Evolutionary conservation across 2,329 filamentous ascomycete species (phyloP).

Genomic region (Epicoccum sorghinum): DNA sequence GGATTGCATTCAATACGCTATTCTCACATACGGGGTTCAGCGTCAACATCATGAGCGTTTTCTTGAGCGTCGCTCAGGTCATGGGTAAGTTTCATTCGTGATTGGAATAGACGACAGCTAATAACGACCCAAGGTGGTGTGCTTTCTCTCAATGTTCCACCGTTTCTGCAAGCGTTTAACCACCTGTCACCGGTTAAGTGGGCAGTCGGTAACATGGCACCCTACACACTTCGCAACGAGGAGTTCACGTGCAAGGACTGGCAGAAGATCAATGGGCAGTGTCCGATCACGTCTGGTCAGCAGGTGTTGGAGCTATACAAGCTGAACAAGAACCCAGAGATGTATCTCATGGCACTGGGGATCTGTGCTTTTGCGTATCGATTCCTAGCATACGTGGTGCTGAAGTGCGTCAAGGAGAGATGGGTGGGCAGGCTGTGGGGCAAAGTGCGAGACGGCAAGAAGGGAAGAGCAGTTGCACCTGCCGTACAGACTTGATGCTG

Average conservation of each 20-base stretch:
- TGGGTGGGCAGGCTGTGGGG: slow-evolving; percentile 52
- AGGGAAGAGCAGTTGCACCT: neutral
- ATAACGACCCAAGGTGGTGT: slow-evolving; percentile 57
- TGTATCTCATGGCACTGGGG: slow-evolving; percentile 68
- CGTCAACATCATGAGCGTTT: slow-evolving; percentile 72
- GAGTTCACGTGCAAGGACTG: slow-evolving; percentile 67
- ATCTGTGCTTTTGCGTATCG: slow-evolving; percentile 70
- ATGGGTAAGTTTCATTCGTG: slow-evolving; percentile 54
- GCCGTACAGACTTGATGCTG: neutral
- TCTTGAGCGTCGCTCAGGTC: slow-evolving; percentile 72
- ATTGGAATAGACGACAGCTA: too few species aligned
- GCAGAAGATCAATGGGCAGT: slow-evolving; percentile 66
- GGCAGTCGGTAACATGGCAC: slow-evolving; percentile 68
- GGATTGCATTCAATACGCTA: slow-evolving; percentile 81
- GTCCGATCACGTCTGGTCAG: slow-evolving; percentile 69
- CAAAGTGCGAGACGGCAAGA: slow-evolving; percentile 27
- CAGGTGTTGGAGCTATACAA: slow-evolving; percentile 72
- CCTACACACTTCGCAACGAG: slow-evolving; percentile 67
- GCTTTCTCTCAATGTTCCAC: slow-evolving; percentile 72
- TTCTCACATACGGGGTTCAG: slow-evolving; percentile 78
- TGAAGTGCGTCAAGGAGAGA: slow-evolving; percentile 61
- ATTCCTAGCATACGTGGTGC: slow-evolving; percentile 64
- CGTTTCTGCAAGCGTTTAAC: slow-evolving; percentile 70
- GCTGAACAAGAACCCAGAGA: slow-evolving; percentile 65
- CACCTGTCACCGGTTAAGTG: slow-evolving; percentile 76